Evolutionary conservation across 2,329 filamentous ascomycete genomes (phyloP).

Genomic region (Microdochium trichocladiopsis): DNA sequence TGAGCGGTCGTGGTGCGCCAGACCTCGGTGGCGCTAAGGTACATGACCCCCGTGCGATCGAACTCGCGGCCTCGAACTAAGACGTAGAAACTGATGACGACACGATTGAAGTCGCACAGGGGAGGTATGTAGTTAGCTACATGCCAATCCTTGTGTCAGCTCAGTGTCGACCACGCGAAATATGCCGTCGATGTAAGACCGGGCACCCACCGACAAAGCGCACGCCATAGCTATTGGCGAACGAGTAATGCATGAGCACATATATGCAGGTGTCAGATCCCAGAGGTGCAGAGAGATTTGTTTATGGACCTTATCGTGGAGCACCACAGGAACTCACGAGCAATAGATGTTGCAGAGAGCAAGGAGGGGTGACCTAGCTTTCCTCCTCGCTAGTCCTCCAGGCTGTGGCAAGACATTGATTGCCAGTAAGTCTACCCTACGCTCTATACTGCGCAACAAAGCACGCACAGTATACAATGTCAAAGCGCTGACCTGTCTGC

Average conservation of each 20-base stretch:
- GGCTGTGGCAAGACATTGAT: background rate
- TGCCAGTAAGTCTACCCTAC: background rate
- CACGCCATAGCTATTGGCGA: no score
- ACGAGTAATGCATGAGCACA: no score
- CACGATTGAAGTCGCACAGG: slow-evolving; percentile 62
- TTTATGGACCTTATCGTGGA: background rate
- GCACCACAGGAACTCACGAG: background rate
- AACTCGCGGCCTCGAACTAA: slow-evolving; percentile 65
- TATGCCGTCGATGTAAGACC: no score
- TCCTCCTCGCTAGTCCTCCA: background rate
- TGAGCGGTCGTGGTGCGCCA: slow-evolving; percentile 80
- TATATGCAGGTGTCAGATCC: no score
- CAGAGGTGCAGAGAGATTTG: background rate
- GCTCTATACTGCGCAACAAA: background rate
- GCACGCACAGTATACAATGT: background rate
- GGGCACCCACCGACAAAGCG: no score
- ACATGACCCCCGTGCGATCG: slow-evolving; percentile 71
- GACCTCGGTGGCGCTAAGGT: slow-evolving; percentile 70
- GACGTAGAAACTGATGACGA: slow-evolving; percentile 70
- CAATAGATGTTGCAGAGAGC: background rate
- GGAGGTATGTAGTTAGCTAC: slow-evolving; percentile 60
- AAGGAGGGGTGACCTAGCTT: background rate
- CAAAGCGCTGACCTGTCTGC: background rate
- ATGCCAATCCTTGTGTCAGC: no score
- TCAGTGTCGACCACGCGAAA: no score